Evolutionary conservation across 805 yeast species (phyloP).

Genomic region (Ogataea wickerhamii): DNA sequence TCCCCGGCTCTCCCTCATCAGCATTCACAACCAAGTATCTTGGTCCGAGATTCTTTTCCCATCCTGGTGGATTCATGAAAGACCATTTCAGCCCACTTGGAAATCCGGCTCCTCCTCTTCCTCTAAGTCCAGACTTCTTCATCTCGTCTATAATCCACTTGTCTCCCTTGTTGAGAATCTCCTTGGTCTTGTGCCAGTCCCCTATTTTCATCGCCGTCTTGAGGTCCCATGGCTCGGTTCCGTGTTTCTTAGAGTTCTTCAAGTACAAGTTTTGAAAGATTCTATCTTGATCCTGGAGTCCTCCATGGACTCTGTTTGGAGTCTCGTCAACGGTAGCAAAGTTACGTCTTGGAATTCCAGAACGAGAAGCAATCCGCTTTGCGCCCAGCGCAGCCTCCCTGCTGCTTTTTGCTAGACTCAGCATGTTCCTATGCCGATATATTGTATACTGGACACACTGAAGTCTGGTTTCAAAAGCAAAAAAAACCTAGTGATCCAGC

Average conservation of each 20-base stretch:
- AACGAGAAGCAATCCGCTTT: neutral
- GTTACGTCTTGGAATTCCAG: constrained; percentile 10
- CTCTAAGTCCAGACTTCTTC: constrained; percentile 80
- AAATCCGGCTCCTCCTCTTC: constrained; percentile 94
- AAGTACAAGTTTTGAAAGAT: constrained; percentile 78
- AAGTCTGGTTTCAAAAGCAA: neutral
- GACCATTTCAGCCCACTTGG: constrained; percentile 92
- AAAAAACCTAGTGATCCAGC: neutral
- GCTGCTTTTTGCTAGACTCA: constrained; percentile 7
- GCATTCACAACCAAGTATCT: constrained; percentile 87
- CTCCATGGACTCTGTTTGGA: constrained; percentile 62
- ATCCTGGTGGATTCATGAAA: constrained; percentile 92
- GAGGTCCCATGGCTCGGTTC: constrained; percentile 52
- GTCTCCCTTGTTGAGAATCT: constrained; percentile 77
- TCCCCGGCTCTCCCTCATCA: constrained; percentile 94
- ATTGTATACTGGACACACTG: neutral
- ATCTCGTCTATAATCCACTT: constrained; percentile 87
- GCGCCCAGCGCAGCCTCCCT: constrained; percentile 1
- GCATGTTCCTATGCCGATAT: constrained; percentile 4
- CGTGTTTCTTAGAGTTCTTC: constrained; percentile 51
- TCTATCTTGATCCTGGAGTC: constrained; percentile 77
- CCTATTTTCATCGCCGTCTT: constrained; percentile 76
- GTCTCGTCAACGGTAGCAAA: constrained; percentile 45
- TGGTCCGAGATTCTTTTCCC: constrained; percentile 90
- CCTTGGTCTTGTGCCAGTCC: constrained; percentile 91